Evolutionary conservation across 129 eudicot species (phyloP), one percentile per base, ranked within the genome.

Genomic region (Centella asiatica): DNA sequence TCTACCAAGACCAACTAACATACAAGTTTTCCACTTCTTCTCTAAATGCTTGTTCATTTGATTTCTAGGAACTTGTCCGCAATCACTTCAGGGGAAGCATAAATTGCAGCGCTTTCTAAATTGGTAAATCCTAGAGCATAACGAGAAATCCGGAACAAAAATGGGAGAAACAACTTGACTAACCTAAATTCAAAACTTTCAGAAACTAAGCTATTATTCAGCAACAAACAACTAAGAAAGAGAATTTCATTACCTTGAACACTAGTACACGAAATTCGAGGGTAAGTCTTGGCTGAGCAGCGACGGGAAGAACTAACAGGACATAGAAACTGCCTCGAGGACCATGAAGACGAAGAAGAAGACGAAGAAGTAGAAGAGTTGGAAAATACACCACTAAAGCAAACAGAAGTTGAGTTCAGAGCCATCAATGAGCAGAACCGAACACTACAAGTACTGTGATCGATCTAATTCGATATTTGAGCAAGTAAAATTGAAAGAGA

Each of bases 341-440:
- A 40, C 31, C 68, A 52, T n/a, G 67, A 58, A 20, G 74, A 68
- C 66, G 31, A 6, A 52, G 56, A 49, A 34, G 51, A 34, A 45
- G 51, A 47, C n/a, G n/a, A n/a, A 69, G 31, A 6, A 52, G 56
- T 53, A 34, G 51, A 34, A 45, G 51, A 47, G 50, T 34, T 71
- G 11, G 52, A 69, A 50, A 76, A 66, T n/a, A 53, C 54, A 20
- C 62, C 55, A 39, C 32, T 12, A 63, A 81, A 74, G 67, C 80
- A 69, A 54, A 74, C 50, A 44, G 80, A 52, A 64, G 74, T 22
- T 10, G 77, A 57, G 56, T 63, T 76, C 46, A 77, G 64, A 57
- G 83, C 75, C 87, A 81, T 81, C 40, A 14, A 42, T 34, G 3
- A 4, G 39, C 24, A 18, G 0, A 45, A 19, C 6, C 24, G 22